Evolutionary conservation across 2,329 filamentous ascomycete genomes (phyloP).

Genomic region (Hypoxylon sp.): DNA sequence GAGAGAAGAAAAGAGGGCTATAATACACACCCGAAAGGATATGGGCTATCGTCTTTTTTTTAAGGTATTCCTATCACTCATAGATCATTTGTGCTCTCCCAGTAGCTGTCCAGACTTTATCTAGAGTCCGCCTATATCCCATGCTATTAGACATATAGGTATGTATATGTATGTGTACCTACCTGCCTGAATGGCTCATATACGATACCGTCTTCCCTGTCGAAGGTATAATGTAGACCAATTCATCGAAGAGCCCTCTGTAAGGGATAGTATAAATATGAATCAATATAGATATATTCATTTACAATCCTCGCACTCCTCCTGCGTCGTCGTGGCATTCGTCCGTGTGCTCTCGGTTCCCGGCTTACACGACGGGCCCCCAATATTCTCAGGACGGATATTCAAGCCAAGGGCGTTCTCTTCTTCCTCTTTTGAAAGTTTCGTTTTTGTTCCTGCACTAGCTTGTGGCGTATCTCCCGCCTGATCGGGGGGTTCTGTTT

Average conservation of each 20-base stretch:
- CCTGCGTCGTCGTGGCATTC: conserved; percentile 25
- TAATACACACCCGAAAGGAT: background rate
- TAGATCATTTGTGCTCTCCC: too few species aligned
- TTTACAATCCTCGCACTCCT: conserved; percentile 58
- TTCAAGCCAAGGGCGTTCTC: conserved; percentile 30
- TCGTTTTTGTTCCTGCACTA: conserved; percentile 13
- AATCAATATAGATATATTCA: conserved; percentile 33
- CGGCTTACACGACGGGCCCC: conserved; percentile 23
- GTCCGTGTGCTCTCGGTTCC: conserved; percentile 27
- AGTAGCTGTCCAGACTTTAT: background rate
- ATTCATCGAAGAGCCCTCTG: background rate
- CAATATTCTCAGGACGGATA: conserved; percentile 20
- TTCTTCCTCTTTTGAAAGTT: conserved; percentile 4
- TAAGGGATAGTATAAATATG: background rate
- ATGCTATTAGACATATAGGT: background rate
- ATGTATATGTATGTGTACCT: conserved; percentile 5
- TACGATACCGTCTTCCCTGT: background rate
- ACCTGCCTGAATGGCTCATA: conserved; percentile 7
- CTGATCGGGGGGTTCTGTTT: background rate
- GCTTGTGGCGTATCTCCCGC: background rate
- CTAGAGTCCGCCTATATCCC: background rate
- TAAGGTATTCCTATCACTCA: background rate
- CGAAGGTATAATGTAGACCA: conserved; percentile 1
- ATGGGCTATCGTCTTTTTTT: background rate
- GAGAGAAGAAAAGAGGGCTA: background rate